phyloP scores from a whole-genome alignment of 1,139 yeast genomes.

The Candida glucosophila region DNA sequence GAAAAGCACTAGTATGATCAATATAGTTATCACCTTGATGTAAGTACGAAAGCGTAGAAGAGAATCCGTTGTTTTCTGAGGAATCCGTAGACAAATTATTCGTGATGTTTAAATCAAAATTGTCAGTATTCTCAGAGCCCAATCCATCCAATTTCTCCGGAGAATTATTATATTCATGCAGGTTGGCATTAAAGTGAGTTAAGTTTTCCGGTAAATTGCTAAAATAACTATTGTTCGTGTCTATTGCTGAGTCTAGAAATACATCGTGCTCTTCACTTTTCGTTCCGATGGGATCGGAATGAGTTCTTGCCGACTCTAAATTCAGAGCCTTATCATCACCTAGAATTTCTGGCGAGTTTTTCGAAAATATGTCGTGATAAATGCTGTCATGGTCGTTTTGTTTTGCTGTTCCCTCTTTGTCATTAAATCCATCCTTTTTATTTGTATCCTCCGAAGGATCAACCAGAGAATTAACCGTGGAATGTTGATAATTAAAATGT shows the following conservation, averaged over 20 bases:
- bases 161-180: not conserved
- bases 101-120: not conserved
- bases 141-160: not conserved
- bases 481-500: slow-evolving; percentile 19
- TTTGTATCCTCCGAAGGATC: slow-evolving; percentile 5
- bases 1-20: slow-evolving; percentile 16
- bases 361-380: no score
- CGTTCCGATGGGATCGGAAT: no score
- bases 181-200: slow-evolving; percentile 1
- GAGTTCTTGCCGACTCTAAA: no score
- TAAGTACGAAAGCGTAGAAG: slow-evolving; percentile 6
- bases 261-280: no score
- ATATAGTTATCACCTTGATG: slow-evolving; percentile 19
- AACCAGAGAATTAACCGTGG: slow-evolving; percentile 6
- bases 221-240: no score
- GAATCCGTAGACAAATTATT: slow-evolving; percentile 3
- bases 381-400: no score
- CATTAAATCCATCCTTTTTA: slow-evolving; percentile 1
- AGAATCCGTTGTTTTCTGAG: slow-evolving; percentile 4
- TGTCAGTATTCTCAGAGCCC: slow-evolving; percentile 1
- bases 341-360: no score
- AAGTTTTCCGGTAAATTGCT: slow-evolving; percentile 2
- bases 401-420: not conserved
- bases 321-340: no score
- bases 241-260: slow-evolving; percentile 2